Conservation (phyloP, 345 rosid genomes). For the Excoecaria cochinchinensis region DNA sequence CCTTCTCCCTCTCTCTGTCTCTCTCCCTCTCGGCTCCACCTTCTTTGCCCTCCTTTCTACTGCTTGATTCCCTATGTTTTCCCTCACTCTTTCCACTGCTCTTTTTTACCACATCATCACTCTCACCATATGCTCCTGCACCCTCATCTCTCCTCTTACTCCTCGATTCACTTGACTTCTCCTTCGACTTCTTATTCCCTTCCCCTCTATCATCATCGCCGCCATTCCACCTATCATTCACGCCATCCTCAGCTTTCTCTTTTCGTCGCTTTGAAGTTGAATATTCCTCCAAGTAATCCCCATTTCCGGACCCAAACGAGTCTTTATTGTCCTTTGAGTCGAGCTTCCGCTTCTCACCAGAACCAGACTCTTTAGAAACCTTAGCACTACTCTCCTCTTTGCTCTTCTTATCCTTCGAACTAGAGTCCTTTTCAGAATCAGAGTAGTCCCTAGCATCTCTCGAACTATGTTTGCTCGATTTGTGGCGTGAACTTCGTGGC, state of each 20-base stretch:
- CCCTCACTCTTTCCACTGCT: constrained; percentile 57
- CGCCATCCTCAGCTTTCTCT: constrained; percentile 54
- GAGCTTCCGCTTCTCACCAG: constrained; percentile 67
- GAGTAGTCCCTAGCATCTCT: constrained; percentile 77
- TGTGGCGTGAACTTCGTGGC: constrained; percentile 93
- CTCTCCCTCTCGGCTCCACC: constrained; percentile 16
- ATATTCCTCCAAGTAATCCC: constrained; percentile 60
- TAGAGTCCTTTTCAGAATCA: constrained; percentile 77
- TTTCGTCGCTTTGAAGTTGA: constrained; percentile 62
- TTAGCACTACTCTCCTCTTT: constrained; percentile 50
- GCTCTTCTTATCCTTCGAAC: constrained; percentile 58
- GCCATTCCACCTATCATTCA: constrained; percentile 74
- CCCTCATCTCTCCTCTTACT: constrained; percentile 59
- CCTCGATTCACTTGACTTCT: constrained; percentile 54
- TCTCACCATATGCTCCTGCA: constrained; percentile 28
- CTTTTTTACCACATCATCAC: constrained; percentile 44
- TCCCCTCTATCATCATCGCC: constrained; percentile 57
- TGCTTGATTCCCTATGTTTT: constrained; percentile 56
- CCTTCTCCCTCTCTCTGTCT: constrained; percentile 35
- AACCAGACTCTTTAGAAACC: constrained; percentile 58
- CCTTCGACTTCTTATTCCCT: constrained; percentile 52
- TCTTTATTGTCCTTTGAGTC: constrained; percentile 44
- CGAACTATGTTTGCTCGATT: constrained; percentile 83
- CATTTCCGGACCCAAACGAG: constrained; percentile 47
- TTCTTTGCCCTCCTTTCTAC: constrained; percentile 64